Base-by-base conservation (phyloP, 805 yeast species). In the Saccharomycopsis sp. region DNA sequence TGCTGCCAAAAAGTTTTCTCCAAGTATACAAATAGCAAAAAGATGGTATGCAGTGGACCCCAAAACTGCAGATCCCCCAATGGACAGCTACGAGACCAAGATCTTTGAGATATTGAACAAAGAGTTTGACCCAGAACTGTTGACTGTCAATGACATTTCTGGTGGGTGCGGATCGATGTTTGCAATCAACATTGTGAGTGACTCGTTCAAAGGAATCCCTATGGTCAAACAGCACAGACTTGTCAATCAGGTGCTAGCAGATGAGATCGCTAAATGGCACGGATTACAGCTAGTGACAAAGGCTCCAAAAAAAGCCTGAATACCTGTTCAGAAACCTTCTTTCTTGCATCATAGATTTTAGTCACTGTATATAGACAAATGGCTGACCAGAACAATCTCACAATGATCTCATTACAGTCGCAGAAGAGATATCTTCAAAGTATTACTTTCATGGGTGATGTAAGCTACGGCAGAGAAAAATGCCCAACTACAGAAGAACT, bases 131-230 rank as follows among this genome's bases (percentile, higher is more conserved):
- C 62, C 64, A 3, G 57, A 52, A 3, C 44, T 24, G 21, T 47
- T 61, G 15, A 46, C 48, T 9, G 62, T 59, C 16, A 44, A 40
- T 4, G 64, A 62, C 47, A 60, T 57, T 3, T 60, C 63, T 14
- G 61, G 92, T 18, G 99, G 99, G 0, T 94, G 99, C 72, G 99
- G 99, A 0, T 91, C 97, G 4, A 94, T 94, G 99, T 94, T 90
- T 73, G 90, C 96, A 52, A 92, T 94, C 54, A 74, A 78, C 59
- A 80, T 94, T 16, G 87, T 84, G 51, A 84, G 94, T 56, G 77
- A 75, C 1, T 74, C 81, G 66, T 94, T 94, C 72, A 82, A 87
- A 64, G 96, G 96, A 0, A 67, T 89, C 50, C 75, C 89, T 1
- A 89, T 89, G 84, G 78, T 94, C 63, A 91, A 91, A 68, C 99